A percentile compares a stretch with the other conserved stretches of the same genome.
These are phyloP conservation scores for Eucalyptus viminalis DNA, from an alignment of 345 rosid species.

Conservation along the genomic window DNA sequence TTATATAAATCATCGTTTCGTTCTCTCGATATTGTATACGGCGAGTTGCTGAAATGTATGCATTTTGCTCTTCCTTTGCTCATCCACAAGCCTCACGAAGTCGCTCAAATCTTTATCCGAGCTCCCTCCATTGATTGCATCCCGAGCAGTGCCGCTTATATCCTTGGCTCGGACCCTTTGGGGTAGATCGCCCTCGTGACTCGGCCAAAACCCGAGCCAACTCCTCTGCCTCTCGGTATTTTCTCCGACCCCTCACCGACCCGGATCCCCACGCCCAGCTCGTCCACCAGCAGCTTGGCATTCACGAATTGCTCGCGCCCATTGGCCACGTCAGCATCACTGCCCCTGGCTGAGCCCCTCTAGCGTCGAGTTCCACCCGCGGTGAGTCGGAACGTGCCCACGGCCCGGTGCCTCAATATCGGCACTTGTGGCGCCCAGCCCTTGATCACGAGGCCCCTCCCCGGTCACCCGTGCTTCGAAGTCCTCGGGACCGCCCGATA, in stretches of 20 bases:
- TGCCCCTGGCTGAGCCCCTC: constrained; percentile 41
- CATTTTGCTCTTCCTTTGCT: background rate
- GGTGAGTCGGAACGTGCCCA: constrained; percentile 51
- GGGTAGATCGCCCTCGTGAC: background rate
- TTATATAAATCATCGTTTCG: too few species aligned
- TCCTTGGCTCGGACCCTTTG: constrained; percentile 12
- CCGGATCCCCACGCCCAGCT: constrained; percentile 33
- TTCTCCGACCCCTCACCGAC: constrained; percentile 32
- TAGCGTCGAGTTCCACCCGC: constrained; percentile 68
- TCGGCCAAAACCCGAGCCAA: constrained; percentile 14
- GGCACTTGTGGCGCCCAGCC: constrained; percentile 55
- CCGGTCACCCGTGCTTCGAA: constrained; percentile 27
- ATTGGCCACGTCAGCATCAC: constrained; percentile 55
- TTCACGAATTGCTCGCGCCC: constrained; percentile 63
- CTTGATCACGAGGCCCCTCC: constrained; percentile 21
- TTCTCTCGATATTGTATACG: too few species aligned
- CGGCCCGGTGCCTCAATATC: constrained; percentile 38
- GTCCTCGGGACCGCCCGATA: constrained; percentile 17
- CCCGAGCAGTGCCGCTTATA: constrained; percentile 8
- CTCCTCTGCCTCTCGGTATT: constrained; percentile 36
- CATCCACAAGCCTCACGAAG: background rate
- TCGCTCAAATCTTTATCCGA: constrained; percentile 18
- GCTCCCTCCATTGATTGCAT: constrained; percentile 37
- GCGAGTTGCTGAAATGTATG: too few species aligned
- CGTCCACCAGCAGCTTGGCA: constrained; percentile 39